phyloP scores from a whole-genome alignment of 1,284 basidiomycete species.

The Meira nashicola region DNA sequence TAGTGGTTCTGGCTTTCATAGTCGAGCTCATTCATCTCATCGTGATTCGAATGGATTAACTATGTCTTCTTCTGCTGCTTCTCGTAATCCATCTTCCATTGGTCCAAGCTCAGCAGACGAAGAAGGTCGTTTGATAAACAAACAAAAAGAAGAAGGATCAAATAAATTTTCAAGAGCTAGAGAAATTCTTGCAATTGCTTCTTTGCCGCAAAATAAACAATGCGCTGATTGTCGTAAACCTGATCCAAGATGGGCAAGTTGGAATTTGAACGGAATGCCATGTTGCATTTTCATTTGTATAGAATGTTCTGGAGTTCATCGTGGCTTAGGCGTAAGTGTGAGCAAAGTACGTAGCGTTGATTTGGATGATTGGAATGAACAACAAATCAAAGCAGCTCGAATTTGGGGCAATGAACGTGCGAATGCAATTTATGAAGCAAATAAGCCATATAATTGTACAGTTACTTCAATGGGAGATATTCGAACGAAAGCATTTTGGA shows the following conservation, averaged over 20 bases:
- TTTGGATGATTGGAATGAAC: conserved; percentile 54
- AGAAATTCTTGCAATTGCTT: conserved; percentile 51
- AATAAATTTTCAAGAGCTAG: neutral
- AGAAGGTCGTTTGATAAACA: neutral
- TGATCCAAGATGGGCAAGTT: conserved; percentile 55
- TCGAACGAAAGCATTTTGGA: conserved; percentile 25
- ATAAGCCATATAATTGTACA: conserved; percentile 18
- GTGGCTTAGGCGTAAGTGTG: conserved; percentile 58
- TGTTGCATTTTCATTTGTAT: conserved; percentile 58
- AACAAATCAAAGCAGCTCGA: conserved; percentile 34
- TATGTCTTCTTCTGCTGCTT: neutral
- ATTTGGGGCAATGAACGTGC: conserved; percentile 35
- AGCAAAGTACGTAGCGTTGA: conserved; percentile 58
- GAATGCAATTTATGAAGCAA: conserved; percentile 32
- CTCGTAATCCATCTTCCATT: neutral
- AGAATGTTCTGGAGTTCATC: conserved; percentile 57
- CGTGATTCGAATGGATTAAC: neutral
- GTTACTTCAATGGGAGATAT: conserved; percentile 12
- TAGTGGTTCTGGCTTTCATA: neutral
- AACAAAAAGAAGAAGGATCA: neutral
- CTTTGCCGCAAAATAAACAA: conserved; percentile 49
- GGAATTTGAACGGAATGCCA: conserved; percentile 50
- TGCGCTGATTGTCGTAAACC: conserved; percentile 57
- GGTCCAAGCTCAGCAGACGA: neutral
- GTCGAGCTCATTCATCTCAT: neutral